Base-by-base conservation (phyloP, 139 green algal species). In the Mychonastes homosphaera region DNA sequence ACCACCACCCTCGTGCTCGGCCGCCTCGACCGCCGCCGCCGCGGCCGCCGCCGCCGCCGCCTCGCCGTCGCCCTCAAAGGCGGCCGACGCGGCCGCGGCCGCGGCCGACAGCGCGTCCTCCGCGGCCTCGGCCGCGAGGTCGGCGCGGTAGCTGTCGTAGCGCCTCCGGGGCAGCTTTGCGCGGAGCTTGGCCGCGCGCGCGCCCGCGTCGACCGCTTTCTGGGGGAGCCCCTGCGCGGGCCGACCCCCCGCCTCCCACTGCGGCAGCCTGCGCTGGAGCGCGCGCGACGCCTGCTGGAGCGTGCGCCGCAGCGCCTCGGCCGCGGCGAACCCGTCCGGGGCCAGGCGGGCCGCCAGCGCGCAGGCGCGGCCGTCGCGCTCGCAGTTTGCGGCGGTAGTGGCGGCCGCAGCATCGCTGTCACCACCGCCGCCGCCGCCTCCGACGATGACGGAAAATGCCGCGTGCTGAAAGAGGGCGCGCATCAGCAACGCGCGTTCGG, bases 401-500 rank as follows among this genome's bases (percentile, higher is more conserved):
- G 19, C 8, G 41, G 19, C 41, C 41, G 41, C 41, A 23, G 41
- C 41, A 48, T 18, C 41, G 19, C 19, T n/a, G 19, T 8, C 8
- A 48, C 7, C 41, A 48, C 41, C 7, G 41, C 41, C 41, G 41
- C 41, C 41, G 41, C 9, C 8, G 41, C 41, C 41, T 18, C 41
- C 41, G 23, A 28, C 19, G 41, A 18, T 5, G 23, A n/a, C 8
- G 41, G 7, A n/a, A n/a, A n/a, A 16, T 5, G 47, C 47, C 16
- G 23, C 26, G 29, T 51, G 50, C 15, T 30, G 40, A 41, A 58
- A 61, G 39, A 67, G 30, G 30, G 61, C 32, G 15, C 61, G 43
- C 61, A 50, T 61, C n/a, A 67, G 9, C 29, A 55, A 38, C 15
- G 50, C 33, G 28, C 61, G 39, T 51, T 67, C 61, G 23, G 61